Evolutionary conservation across 2,329 filamentous ascomycete genomes (phyloP), one percentile per base, ranked within the genome.

Genomic region (Ceratocystis lukuohia): DNA sequence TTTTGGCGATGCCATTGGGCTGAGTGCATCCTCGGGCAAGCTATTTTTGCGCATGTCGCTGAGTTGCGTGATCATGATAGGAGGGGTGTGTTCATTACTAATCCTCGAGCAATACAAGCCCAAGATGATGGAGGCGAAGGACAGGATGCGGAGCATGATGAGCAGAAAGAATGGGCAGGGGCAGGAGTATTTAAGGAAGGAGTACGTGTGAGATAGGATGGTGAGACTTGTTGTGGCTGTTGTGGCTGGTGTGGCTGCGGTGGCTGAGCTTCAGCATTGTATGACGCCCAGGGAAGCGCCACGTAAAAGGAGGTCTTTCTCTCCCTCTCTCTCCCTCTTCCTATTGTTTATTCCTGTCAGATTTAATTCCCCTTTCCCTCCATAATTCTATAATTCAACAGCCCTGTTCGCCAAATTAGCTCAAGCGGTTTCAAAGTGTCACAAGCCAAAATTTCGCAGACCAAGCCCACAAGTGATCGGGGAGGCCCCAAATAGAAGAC

Each of bases 41-140:
- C 77, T 78, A 72, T 80, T 83, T 69, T 20, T 73, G 77, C 69
- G 74, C 70, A 41, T 71, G 82, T 48, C 75, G 75, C 4, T 83
- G 80, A 80, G 75, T 78, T 76, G 80, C 17, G 79, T 71, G 2
- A 72, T 78, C 68, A 80, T 81, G 76, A 71, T 75, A 2, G 68
- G 63, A 17, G 48, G 57, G 0, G 66, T 63, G 28, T 68, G 65
- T 59, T 17, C n/a, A 3, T 5, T 68, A 50, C 71, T 77, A 69
- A 72, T 73, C 41, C 37, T 71, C 3, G 69, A 72, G 67, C 72
- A 72, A 62, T 45, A 64, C 12, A 62, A 64, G 30, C 66, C 66
- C 7, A 41, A 65, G 50, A 65, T 68, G 15, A 61, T 63, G 66
- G 63, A 67, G 10, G 69, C 3, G 59, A 73, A 71, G 59, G 67